Percentiles rank a stretch among this genome's conserved stretches.
These are phyloP conservation scores for Dittrichia graveolens DNA, from an alignment of 129 eudicot genomes.

Conservation along the genomic window DNA sequence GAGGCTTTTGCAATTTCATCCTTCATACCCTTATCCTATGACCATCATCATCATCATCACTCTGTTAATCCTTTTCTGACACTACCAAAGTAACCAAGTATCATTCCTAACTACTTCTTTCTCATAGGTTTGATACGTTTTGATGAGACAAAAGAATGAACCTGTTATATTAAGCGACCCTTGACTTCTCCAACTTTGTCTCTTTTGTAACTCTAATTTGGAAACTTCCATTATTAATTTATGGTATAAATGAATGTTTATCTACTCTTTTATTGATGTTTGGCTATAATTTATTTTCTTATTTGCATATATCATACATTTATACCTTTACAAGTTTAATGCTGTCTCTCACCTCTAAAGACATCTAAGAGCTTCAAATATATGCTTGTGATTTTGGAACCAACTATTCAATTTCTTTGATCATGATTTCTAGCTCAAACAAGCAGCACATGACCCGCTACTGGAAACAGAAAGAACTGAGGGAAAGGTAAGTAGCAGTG, in stretches of 20 bases:
- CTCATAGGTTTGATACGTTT: too few relatives aligned
- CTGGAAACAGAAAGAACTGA: slow-evolving; percentile 43
- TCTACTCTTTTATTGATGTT: not conserved
- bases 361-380: not conserved
- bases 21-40: too few relatives aligned
- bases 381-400: slow-evolving; percentile 22
- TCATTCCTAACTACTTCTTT: too few relatives aligned
- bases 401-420: slow-evolving; percentile 14
- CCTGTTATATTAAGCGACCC: too few relatives aligned
- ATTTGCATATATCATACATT: slow-evolving; percentile 11
- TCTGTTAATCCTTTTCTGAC: too few relatives aligned
- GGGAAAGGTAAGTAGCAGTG: slow-evolving; percentile 33
- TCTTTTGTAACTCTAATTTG: too few relatives aligned
- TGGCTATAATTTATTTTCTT: not conserved
- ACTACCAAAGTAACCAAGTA: too few relatives aligned
- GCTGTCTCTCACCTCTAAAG: slow-evolving; percentile 13
- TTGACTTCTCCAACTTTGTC: too few relatives aligned
- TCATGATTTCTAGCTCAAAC: slow-evolving; percentile 41
- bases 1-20: too few relatives aligned
- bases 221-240: not conserved
- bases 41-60: too few relatives aligned
- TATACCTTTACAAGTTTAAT: not conserved
- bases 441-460: slow-evolving; percentile 23
- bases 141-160: too few relatives aligned
- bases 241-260: slow-evolving; percentile 1